Evolutionary conservation across 2,329 filamentous ascomycete genomes (phyloP).

Genomic region (Aspergillus pseudoterreus): DNA sequence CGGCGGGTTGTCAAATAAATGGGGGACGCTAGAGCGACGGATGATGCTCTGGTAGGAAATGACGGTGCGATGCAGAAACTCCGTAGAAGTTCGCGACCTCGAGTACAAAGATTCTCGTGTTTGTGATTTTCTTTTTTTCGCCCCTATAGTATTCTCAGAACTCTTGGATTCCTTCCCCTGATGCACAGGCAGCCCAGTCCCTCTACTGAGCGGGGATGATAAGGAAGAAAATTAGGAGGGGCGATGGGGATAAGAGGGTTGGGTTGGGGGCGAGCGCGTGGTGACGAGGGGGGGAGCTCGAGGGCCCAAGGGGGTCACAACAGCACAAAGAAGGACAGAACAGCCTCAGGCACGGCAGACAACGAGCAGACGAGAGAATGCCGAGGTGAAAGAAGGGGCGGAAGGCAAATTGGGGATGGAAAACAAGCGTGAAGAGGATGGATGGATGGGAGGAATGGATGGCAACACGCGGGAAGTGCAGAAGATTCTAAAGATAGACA

Average conservation of each 20-base stretch:
- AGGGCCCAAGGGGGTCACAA: background rate
- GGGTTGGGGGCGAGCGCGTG: background rate
- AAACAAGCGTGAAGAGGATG: constrained; percentile 9
- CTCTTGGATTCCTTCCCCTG: background rate
- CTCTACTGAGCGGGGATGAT: background rate
- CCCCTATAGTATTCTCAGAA: background rate
- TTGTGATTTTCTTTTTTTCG: background rate
- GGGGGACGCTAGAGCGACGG: background rate
- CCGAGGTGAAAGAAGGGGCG: constrained; percentile 3
- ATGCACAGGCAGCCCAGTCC: background rate
- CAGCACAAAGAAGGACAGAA: background rate
- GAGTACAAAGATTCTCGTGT: constrained; percentile 6
- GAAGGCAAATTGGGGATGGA: constrained; percentile 13
- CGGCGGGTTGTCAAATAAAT: no score
- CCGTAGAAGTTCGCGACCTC: background rate
- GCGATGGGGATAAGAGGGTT: background rate
- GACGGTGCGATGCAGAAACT: constrained; percentile 8
- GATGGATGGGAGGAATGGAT: constrained; percentile 16
- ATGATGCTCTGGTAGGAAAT: background rate
- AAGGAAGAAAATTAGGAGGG: background rate
- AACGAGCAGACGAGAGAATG: background rate
- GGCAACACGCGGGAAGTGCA: constrained; percentile 25
- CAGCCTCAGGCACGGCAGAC: background rate
- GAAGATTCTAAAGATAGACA: constrained; percentile 33
- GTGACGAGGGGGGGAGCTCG: background rate